Evolutionary conservation across 2,329 filamentous ascomycete genomes (phyloP).

Genomic region (Apiospora kogelbergensis): DNA sequence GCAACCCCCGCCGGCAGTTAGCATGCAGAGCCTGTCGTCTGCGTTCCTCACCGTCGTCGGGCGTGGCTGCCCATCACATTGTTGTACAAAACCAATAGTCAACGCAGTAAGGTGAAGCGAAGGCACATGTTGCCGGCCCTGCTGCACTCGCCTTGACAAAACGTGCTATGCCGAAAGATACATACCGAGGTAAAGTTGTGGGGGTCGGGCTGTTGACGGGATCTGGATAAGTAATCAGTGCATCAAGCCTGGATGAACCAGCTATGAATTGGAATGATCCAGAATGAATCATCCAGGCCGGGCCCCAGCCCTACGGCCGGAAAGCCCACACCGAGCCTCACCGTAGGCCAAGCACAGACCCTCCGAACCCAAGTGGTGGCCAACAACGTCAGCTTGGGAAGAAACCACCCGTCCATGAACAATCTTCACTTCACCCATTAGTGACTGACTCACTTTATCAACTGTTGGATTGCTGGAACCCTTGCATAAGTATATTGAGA

Average conservation of each 20-base stretch:
- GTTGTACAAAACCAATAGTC: neutral
- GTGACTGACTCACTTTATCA: neutral
- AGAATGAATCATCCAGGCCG: constrained; percentile 2
- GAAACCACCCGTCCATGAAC: neutral
- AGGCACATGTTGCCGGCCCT: neutral
- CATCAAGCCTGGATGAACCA: neutral
- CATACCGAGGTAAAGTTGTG: neutral
- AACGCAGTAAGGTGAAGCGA: neutral
- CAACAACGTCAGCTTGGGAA: neutral
- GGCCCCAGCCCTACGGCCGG: constrained; percentile 3
- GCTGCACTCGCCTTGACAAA: neutral
- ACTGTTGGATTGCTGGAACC: neutral
- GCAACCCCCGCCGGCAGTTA: neutral
- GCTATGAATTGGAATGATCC: constrained; percentile 1
- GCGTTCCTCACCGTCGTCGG: neutral
- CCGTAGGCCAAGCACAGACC: constrained; percentile 1
- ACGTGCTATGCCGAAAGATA: neutral
- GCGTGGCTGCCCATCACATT: neutral
- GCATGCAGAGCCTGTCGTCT: neutral
- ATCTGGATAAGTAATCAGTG: too few species aligned
- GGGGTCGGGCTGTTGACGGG: neutral
- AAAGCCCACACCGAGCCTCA: constrained; percentile 1
- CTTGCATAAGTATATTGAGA: neutral
- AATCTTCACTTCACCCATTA: neutral
- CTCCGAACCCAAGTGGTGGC: neutral